These are phyloP conservation scores for Gnomoniopsis smithogilvyi DNA, from an alignment of 2,329 filamentous ascomycete genomes.

Conservation along the genomic window DNA sequence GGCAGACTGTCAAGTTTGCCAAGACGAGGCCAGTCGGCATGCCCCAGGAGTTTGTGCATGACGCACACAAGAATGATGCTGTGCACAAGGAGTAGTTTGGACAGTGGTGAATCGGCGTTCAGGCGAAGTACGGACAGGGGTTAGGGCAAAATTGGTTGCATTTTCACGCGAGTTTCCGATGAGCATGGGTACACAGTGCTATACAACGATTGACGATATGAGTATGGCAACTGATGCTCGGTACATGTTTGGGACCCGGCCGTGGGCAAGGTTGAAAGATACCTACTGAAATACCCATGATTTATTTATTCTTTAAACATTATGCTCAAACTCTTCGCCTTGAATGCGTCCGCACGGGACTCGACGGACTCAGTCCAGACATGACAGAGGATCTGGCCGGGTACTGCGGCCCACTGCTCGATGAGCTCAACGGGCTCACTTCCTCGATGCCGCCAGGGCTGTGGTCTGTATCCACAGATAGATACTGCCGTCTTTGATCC, in stretches of 20 bases:
- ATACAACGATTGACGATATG: neutral
- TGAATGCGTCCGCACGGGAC: neutral
- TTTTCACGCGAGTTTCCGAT: neutral
- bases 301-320: neutral
- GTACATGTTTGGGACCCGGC: neutral
- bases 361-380: neutral
- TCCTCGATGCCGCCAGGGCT: neutral
- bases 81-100: constrained; percentile 7
- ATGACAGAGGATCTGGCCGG: constrained; percentile 11
- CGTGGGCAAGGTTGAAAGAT: too few relatives aligned
- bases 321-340: neutral
- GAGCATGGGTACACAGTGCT: neutral
- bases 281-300: neutral
- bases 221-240: constrained; percentile 1
- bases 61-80: constrained; percentile 8
- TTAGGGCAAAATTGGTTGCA: neutral
- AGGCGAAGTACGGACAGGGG: neutral
- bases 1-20: constrained; percentile 34
- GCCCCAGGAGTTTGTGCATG: constrained; percentile 17
- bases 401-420: constrained; percentile 8
- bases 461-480: neutral
- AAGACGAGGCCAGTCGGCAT: constrained; percentile 27
- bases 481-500: neutral
- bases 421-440: constrained; percentile 17
- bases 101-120: neutral